A percentile compares a stretch with the other conserved stretches of the same genome.
Conservation (phyloP, 805 yeast species). For the Candida yuanshanica region DNA sequence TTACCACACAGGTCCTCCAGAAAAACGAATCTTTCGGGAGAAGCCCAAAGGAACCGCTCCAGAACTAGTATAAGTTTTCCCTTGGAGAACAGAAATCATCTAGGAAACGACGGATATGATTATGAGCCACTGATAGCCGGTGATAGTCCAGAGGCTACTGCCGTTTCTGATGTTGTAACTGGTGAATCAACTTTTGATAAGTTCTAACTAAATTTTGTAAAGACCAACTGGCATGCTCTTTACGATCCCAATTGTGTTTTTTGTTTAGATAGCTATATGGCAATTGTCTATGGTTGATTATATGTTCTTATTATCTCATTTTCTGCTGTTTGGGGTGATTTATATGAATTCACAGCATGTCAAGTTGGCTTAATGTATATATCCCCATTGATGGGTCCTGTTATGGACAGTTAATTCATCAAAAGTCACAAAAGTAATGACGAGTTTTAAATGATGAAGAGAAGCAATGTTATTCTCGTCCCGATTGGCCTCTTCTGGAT, state of each 20-base stretch:
- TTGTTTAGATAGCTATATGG: conserved; percentile 58
- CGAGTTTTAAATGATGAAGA: conserved; percentile 24
- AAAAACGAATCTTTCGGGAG: conserved; percentile 40
- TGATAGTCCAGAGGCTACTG: too few relatives aligned
- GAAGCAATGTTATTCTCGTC: conserved; percentile 44
- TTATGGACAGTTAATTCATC: conserved; percentile 5
- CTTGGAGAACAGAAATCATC: conserved; percentile 38
- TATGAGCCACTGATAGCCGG: conserved; percentile 48
- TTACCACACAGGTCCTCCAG: conserved; percentile 33
- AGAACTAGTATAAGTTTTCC: conserved; percentile 43
- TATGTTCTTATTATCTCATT: conserved; percentile 57
- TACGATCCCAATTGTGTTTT: conserved; percentile 57
- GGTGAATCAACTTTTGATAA: conserved; percentile 36
- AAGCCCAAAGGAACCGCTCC: too few relatives aligned
- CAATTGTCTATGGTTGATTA: conserved; percentile 62
- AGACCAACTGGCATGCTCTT: conserved; percentile 49
- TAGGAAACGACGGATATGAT: conserved; percentile 46
- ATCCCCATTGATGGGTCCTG: conserved; percentile 50
- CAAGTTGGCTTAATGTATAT: conserved; percentile 54
- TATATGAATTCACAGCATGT: conserved; percentile 42
- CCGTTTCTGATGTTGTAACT: conserved; percentile 47
- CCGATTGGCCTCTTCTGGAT: conserved; percentile 62
- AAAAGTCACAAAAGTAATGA: not conserved
- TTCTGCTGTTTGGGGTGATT: conserved; percentile 43
- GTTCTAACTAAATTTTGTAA: conserved; percentile 35